Base-by-base conservation (phyloP, 805 yeast genomes). In the Cyberlindnera mississippiensis region DNA sequence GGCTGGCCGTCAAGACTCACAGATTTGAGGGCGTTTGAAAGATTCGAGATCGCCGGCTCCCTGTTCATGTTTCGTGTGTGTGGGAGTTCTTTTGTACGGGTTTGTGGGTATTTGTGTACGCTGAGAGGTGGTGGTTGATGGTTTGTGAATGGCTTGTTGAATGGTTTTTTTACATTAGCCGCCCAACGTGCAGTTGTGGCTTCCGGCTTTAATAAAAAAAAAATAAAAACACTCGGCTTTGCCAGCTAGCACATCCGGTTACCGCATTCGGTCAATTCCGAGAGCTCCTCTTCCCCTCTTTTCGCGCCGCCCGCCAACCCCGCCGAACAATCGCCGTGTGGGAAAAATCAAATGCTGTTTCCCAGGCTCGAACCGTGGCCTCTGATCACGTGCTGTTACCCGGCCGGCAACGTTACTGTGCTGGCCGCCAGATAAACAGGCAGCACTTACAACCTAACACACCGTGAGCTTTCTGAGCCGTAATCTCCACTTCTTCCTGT, bases 1-100 rank as follows among this genome's bases (percentile, higher is more conserved):
- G 42, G 37, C 26, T 38, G 42, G 7, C 24, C 44, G 51, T 36
- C 51, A 44, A 49, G 46, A 33, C 37, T 63, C 26, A 67, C 70
- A 19, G 62, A 59, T 43, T 61, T 57, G 35, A 68, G 53, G 3
- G 72, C 72, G 17, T 60, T 66, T 7, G 72, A 68, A 3, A 68
- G 56, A 47, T 68, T 68, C 8, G 71, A 66, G n/a, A 68, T 60
- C 19, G 60, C 59, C 16, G 53, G 57, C 27, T 47, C 48, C 28
- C 45, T 51, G 40, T 24, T 41, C 45, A 40, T 46, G 28, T 14
- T 26, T 9, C 11, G 33, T 29, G 9, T 19, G 5, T 13, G 29
- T 27, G 14, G 29, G 6, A 13, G 12, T 4, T 17, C 8, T 16
- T 22, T 10, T 36, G 32, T 35, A n/a, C 20, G 31, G 5, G 22